Percentiles rank a stretch among this genome's conserved stretches.
Conservation (phyloP, 176 grass and related monocot genomes). For the Zoysia japonica region DNA sequence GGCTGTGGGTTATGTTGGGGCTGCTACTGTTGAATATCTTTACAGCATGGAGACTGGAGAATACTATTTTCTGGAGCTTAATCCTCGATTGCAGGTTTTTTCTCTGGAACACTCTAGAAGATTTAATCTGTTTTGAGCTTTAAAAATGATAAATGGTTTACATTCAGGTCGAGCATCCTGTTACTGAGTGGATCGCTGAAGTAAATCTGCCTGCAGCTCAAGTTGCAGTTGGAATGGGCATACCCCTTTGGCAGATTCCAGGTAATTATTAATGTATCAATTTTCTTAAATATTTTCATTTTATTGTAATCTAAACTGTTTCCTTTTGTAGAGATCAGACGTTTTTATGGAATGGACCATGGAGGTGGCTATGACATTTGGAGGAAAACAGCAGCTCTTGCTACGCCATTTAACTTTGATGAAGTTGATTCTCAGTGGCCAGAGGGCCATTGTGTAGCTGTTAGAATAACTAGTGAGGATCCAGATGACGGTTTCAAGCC, state of each 20-base stretch:
- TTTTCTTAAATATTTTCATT: not conserved
- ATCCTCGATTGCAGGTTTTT: constrained; percentile 79
- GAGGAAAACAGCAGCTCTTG: constrained; percentile 75
- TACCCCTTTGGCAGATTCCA: constrained; percentile 96
- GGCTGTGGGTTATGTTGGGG: constrained; percentile 87
- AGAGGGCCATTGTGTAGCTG: constrained; percentile 91
- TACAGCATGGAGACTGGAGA: constrained; percentile 99
- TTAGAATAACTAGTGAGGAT: constrained; percentile 92
- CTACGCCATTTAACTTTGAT: constrained; percentile 91
- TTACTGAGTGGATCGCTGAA: constrained; percentile 98
- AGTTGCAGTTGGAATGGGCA: constrained; percentile 97
- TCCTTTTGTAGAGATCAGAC: constrained; percentile 75
- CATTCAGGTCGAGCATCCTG: constrained; percentile 89
- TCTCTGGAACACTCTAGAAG: constrained; percentile 26
- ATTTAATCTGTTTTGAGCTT: constrained; percentile 15
- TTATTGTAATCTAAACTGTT: constrained; percentile 23
- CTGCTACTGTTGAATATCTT: constrained; percentile 97
- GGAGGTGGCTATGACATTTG: constrained; percentile 84
- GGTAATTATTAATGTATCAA: constrained; percentile 47
- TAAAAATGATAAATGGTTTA: constrained; percentile 21
- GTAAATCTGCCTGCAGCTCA: constrained; percentile 96
- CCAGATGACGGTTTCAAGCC: constrained; percentile 99
- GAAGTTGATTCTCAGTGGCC: constrained; percentile 81
- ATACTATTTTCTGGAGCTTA: constrained; percentile 98
- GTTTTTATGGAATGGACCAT: constrained; percentile 96